Evolutionary conservation across 2,329 filamentous ascomycete genomes (phyloP).

Genomic region (Erysiphe pisi): DNA sequence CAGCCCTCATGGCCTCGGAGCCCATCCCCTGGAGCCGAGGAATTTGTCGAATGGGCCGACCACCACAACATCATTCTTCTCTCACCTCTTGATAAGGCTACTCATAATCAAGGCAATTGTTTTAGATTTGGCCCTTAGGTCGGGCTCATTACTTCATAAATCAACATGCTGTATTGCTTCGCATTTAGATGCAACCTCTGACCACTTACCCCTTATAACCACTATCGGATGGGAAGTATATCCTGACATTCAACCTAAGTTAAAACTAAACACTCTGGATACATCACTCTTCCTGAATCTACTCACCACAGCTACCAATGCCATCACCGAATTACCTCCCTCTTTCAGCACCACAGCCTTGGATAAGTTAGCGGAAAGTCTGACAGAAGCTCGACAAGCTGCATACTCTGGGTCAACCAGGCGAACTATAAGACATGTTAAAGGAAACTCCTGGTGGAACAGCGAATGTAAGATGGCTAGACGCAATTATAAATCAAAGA

Average conservation of each 20-base stretch:
- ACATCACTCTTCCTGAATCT: not conserved
- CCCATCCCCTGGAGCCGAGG: not conserved
- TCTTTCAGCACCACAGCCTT: not conserved
- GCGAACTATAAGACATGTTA: not conserved
- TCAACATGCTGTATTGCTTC: not conserved
- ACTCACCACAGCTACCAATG: not conserved
- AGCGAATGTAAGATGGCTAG: not conserved
- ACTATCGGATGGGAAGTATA: not conserved
- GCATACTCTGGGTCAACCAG: not conserved
- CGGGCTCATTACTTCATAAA: not conserved
- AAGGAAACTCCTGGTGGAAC: slow-evolving; percentile 19
- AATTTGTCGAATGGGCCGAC: not conserved
- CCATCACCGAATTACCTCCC: not conserved
- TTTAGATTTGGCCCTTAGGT: not conserved
- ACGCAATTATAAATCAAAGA: too few relatives aligned
- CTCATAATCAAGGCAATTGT: not conserved
- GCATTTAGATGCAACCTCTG: not conserved
- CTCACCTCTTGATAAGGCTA: not conserved
- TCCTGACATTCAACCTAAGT: not conserved
- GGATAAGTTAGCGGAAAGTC: not conserved
- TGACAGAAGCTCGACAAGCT: not conserved
- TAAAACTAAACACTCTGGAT: not conserved
- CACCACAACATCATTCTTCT: not conserved
- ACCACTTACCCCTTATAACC: not conserved
- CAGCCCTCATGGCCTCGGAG: not conserved